phyloP scores from a whole-genome alignment of 2,329 filamentous ascomycete genomes.

The Diaporthe humulicola region DNA sequence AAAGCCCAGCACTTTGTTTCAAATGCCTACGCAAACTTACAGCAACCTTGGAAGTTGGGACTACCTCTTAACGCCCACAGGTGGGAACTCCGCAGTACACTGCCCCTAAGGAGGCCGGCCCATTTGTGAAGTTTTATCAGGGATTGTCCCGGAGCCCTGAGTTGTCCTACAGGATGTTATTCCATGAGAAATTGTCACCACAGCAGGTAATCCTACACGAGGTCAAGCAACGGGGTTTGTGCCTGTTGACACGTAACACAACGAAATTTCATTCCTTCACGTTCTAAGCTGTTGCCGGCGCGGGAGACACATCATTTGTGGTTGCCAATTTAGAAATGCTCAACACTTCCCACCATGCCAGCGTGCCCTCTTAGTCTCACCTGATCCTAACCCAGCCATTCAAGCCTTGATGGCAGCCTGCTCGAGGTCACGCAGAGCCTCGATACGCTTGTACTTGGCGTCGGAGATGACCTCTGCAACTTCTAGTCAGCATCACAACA shows the following conservation, averaged over 20 bases:
- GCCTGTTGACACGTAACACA: conserved; percentile 33
- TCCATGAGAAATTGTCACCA: too few relatives aligned
- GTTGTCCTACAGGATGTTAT: too few relatives aligned
- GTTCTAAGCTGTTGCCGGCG: neutral
- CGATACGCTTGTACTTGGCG: conserved; percentile 81
- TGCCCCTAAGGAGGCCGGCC: too few relatives aligned
- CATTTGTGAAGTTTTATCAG: too few relatives aligned
- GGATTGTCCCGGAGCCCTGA: too few relatives aligned
- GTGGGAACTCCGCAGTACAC: too few relatives aligned
- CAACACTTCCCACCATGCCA: neutral
- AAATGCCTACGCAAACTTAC: too few relatives aligned
- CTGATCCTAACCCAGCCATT: neutral
- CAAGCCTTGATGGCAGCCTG: conserved; percentile 58
- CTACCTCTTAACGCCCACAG: too few relatives aligned
- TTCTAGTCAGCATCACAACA: conserved; percentile 37
- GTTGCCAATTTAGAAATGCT: neutral
- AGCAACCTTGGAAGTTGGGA: too few relatives aligned
- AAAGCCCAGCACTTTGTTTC: too few relatives aligned
- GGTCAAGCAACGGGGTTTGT: neutral
- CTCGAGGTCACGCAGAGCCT: conserved; percentile 76
- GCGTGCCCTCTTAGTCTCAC: neutral
- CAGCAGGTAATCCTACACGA: neutral
- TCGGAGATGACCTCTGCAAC: conserved; percentile 76
- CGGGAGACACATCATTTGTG: neutral
- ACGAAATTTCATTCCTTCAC: neutral